Conservation (phyloP, 352 stramenopile species). For the Globisporangium paroecandrum region DNA sequence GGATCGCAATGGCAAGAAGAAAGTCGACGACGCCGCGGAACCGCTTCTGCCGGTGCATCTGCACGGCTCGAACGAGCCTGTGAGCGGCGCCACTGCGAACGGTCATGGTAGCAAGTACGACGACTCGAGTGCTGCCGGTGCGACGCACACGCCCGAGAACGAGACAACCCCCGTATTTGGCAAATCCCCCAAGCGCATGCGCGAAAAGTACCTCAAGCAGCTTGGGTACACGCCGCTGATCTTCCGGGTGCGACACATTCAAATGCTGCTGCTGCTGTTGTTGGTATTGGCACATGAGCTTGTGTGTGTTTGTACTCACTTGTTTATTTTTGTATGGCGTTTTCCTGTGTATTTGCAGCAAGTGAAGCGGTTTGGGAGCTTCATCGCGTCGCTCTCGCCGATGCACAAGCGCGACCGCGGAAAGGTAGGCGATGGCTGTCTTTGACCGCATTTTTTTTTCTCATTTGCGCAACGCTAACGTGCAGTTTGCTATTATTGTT, state of each 20-base stretch:
- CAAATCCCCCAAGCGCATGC: constrained; percentile 40
- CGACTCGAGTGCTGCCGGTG: not conserved
- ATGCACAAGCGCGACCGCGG: constrained; percentile 37
- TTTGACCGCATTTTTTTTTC: too few species aligned
- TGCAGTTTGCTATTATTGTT: too few species aligned
- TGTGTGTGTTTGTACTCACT: too few species aligned
- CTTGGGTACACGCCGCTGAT: constrained; percentile 78
- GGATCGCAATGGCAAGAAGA: constrained; percentile 12
- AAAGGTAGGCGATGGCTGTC: constrained; percentile 15
- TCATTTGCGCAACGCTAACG: too few species aligned
- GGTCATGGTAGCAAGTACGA: constrained; percentile 20
- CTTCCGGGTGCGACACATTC: constrained; percentile 32
- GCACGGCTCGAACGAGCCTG: constrained; percentile 28
- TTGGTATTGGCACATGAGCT: too few species aligned
- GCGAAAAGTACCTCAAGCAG: constrained; percentile 70
- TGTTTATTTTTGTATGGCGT: not conserved
- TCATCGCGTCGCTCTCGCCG: constrained; percentile 70
- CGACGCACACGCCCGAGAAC: constrained; percentile 9
- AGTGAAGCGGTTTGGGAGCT: constrained; percentile 67
- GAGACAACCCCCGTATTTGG: constrained; percentile 8
- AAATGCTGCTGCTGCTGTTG: too few species aligned
- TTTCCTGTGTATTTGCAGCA: constrained; percentile 28
- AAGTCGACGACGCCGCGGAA: constrained; percentile 23
- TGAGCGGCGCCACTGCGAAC: constrained; percentile 12
- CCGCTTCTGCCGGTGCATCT: constrained; percentile 48